Evolutionary conservation across 2,329 filamentous ascomycete species (phyloP).

Genomic region (Davidsoniella australis): DNA sequence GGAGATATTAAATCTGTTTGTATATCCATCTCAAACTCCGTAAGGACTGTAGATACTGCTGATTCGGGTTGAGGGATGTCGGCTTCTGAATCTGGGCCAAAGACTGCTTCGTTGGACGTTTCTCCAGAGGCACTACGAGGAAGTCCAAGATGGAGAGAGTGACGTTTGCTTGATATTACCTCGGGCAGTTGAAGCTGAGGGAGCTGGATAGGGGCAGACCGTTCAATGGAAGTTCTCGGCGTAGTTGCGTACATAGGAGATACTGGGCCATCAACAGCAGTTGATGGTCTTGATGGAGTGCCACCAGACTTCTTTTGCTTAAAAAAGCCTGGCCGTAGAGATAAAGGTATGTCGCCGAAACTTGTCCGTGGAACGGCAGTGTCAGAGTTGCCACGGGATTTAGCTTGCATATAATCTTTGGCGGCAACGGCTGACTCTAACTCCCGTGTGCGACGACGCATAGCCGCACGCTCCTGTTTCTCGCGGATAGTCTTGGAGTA

Average conservation of each 20-base stretch:
- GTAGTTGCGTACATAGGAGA: not conserved
- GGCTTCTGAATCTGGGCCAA: no score
- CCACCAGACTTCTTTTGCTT: no score
- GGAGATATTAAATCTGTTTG: conserved; percentile 2
- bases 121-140: conserved; percentile 41
- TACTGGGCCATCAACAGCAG: not conserved
- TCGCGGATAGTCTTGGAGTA: conserved; percentile 68
- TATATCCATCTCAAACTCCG: conserved; percentile 51
- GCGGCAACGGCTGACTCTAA: conserved; percentile 23
- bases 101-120: conserved; percentile 11
- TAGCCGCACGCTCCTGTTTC: conserved; percentile 34
- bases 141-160: conserved; percentile 22
- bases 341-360: no score
- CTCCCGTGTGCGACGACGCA: conserved; percentile 32
- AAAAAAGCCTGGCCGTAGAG: no score
- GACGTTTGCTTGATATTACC: not conserved
- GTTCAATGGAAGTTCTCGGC: no score
- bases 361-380: no score
- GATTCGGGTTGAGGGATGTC: conserved; percentile 27
- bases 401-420: conserved; percentile 16
- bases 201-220: not conserved
- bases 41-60: conserved; percentile 45
- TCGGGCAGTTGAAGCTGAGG: not conserved
- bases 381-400: not conserved
- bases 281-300: not conserved